phyloP scores from a whole-genome alignment of 73 alveolate species.

The Effrenium voratum region DNA sequence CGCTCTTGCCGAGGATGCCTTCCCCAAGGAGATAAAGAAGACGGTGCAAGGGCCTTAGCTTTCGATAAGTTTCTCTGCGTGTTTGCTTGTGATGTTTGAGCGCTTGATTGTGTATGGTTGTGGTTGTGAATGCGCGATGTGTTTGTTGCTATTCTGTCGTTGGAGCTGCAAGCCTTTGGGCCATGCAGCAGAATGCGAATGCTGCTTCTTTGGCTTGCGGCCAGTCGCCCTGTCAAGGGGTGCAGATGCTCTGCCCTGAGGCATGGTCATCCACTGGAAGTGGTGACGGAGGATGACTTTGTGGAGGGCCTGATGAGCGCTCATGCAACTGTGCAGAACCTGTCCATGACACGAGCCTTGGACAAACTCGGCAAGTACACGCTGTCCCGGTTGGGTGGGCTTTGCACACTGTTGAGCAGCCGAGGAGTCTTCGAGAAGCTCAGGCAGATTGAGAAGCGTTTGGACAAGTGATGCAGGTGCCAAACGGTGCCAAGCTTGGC shows the following conservation, averaged over 20 bases:
- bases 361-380: neutral
- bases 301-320: constrained; percentile 60
- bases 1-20: too few relatives aligned
- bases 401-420: neutral
- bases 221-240: neutral
- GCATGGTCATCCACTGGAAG: neutral
- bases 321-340: constrained; percentile 24
- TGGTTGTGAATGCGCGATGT: neutral
- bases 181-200: too few relatives aligned
- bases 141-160: too few relatives aligned
- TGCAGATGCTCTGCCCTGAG: neutral
- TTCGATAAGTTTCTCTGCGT: neutral
- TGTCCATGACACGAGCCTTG: constrained; percentile 54
- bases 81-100: neutral
- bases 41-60: too few relatives aligned
- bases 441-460: constrained; percentile 36
- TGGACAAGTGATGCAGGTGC: constrained; percentile 2
- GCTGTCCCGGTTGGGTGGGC: neutral
- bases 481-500: too few relatives aligned
- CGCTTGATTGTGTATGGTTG: neutral
- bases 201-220: too few relatives aligned
- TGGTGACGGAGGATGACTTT: constrained; percentile 26
- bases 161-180: too few relatives aligned
- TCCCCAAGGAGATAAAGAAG: too few relatives aligned
- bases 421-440: constrained; percentile 79